Percentiles rank a stretch among this genome's conserved stretches.
Conservation (phyloP, 2,329 filamentous ascomycete genomes). For the Colletotrichum scovillei region DNA sequence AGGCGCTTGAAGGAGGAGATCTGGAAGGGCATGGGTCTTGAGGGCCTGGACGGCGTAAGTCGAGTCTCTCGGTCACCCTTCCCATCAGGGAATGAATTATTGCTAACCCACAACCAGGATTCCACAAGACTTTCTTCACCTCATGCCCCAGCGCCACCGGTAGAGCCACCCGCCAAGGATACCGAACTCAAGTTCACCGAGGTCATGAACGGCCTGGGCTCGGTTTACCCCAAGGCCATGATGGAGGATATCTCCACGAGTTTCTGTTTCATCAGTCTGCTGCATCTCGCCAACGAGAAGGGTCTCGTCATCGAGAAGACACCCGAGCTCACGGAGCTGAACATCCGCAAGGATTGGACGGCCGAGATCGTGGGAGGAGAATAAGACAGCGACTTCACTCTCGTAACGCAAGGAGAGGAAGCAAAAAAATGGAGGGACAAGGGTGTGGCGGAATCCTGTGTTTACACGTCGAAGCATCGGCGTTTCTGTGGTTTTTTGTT, state of each 20-base stretch:
- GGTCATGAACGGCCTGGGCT: slow-evolving; percentile 89
- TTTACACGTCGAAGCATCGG: not conserved
- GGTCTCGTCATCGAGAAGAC: slow-evolving; percentile 80
- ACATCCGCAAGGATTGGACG: slow-evolving; percentile 71
- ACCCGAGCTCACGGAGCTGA: slow-evolving; percentile 67
- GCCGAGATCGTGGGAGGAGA: slow-evolving; percentile 64
- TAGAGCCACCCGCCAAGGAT: slow-evolving; percentile 53
- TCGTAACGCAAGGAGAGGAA: not conserved
- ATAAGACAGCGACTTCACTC: slow-evolving; percentile 31
- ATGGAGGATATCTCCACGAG: slow-evolving; percentile 97
- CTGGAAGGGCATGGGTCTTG: slow-evolving; percentile 74
- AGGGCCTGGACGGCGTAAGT: slow-evolving; percentile 59
- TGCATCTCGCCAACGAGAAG: slow-evolving; percentile 94
- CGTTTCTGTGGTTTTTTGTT: slow-evolving; percentile 11
- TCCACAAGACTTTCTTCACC: slow-evolving; percentile 40
- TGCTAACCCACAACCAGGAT: slow-evolving; percentile 21
- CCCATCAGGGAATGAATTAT: not conserved
- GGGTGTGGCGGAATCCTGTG: not conserved
- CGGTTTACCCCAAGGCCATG: slow-evolving; percentile 84
- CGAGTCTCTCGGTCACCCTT: not conserved
- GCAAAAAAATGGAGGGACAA: not conserved
- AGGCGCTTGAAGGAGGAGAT: slow-evolving; percentile 76
- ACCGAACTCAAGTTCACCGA: slow-evolving; percentile 83
- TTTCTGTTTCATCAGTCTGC: slow-evolving; percentile 90
- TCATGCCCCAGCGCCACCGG: slow-evolving; percentile 42